Evolutionary conservation across 225 moss, liverwort and hornwort species (phyloP).

Genomic region (Marchantia polymorpha): DNA sequence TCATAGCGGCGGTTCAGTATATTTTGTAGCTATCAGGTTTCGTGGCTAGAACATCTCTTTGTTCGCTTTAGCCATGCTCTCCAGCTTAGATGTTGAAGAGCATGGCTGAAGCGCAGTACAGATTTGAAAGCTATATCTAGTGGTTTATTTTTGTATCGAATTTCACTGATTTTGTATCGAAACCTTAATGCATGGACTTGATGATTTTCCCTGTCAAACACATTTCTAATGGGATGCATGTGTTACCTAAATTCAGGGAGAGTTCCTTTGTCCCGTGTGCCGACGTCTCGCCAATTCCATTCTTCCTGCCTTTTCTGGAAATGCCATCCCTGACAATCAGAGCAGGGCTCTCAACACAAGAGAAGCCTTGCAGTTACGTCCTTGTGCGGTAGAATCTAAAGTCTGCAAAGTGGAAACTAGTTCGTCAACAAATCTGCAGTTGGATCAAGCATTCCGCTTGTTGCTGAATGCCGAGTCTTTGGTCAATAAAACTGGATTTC

Average conservation of each 20-base stretch:
- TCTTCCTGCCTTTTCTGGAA: conserved; percentile 66
- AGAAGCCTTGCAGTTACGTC: conserved; percentile 28
- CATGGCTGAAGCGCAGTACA: no score
- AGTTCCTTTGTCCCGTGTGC: conserved; percentile 93
- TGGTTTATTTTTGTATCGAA: no score
- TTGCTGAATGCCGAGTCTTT: conserved; percentile 74
- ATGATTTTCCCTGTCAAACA: no score
- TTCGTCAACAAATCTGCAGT: conserved; percentile 26
- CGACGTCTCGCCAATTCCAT: conserved; percentile 88
- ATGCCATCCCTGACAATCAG: conserved; percentile 38
- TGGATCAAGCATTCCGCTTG: conserved; percentile 69
- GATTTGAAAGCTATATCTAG: no score
- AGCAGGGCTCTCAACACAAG: conserved; percentile 32
- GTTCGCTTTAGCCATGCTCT: no score
- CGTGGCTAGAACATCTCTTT: no score
- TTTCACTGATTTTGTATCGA: no score
- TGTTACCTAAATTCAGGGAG: conserved; percentile 51
- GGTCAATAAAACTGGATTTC: conserved; percentile 68
- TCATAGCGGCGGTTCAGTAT: no score
- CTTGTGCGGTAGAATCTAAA: conserved; percentile 38
- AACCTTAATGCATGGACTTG: no score
- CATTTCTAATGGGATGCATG: background rate
- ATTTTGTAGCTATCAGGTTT: no score
- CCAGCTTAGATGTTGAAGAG: no score
- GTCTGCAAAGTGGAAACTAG: conserved; percentile 13